Percentiles rank a stretch among this genome's conserved stretches.
Conservation (phyloP, 345 rosid genomes). For the Syzygium aqueum region DNA sequence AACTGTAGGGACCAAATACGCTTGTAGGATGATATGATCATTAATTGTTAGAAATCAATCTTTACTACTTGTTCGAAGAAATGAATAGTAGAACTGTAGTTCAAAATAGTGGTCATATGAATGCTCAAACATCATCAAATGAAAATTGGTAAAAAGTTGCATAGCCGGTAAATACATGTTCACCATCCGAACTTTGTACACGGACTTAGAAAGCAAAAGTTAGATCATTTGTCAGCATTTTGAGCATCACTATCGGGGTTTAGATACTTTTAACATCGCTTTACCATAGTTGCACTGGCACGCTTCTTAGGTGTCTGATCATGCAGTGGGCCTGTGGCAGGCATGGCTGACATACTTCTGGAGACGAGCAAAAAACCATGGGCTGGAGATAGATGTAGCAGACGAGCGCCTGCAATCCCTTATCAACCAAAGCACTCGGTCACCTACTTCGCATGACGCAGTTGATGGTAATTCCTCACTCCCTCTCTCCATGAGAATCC, state of each 20-base stretch:
- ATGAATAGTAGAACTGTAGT: neutral
- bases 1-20: neutral
- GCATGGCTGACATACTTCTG: conserved; percentile 89
- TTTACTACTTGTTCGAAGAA: neutral
- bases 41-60: neutral
- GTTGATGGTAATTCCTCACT: conserved; percentile 56
- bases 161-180: neutral
- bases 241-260: neutral
- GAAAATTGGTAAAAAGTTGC: neutral
- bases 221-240: neutral
- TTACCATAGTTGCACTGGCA: neutral
- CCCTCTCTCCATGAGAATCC: neutral
- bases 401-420: conserved; percentile 71
- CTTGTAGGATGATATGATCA: neutral
- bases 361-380: conserved; percentile 73
- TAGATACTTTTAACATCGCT: neutral
- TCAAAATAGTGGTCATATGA: neutral
- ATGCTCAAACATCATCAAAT: neutral
- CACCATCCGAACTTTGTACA: neutral
- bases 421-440: conserved; percentile 40
- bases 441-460: conserved; percentile 56
- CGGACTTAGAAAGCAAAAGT: neutral
- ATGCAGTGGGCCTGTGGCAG: conserved; percentile 13
- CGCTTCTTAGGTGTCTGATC: neutral
- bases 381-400: conserved; percentile 59